A percentile compares a stretch with the other conserved stretches of the same genome.
Conservation (phyloP, 441 rosid genomes). For the Adansonia madagascariensis region DNA sequence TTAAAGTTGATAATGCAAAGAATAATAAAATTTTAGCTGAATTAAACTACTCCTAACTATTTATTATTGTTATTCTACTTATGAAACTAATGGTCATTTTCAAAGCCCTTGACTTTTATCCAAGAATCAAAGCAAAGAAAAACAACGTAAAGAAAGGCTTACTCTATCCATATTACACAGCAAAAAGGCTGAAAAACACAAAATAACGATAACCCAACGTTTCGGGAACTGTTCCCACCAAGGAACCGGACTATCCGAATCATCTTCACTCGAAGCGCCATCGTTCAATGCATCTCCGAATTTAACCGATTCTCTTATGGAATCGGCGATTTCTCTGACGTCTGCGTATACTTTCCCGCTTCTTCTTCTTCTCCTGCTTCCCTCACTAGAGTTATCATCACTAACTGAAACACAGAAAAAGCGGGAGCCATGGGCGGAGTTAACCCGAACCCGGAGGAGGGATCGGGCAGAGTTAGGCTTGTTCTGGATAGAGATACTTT, state of each 20-base stretch:
- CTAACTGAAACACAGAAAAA: slow-evolving; percentile 48
- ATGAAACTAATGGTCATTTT: not conserved
- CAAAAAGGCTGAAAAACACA: slow-evolving; percentile 88
- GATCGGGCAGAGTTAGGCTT: slow-evolving; percentile 29
- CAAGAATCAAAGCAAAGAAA: slow-evolving; percentile 9
- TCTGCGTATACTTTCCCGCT: slow-evolving; percentile 44
- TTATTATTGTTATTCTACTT: not conserved
- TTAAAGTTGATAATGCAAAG: slow-evolving; percentile 35
- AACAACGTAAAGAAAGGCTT: slow-evolving; percentile 28
- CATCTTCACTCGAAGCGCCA: slow-evolving; percentile 35
- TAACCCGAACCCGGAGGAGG: slow-evolving; percentile 35
- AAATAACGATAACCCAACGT: slow-evolving; percentile 81
- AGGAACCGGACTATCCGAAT: slow-evolving; percentile 36
- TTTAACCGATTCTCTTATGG: slow-evolving; percentile 38
- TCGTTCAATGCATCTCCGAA: slow-evolving; percentile 32
- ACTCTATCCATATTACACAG: slow-evolving; percentile 97
- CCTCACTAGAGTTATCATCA: slow-evolving; percentile 21
- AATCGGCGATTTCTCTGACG: slow-evolving; percentile 41
- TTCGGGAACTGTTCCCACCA: slow-evolving; percentile 93
- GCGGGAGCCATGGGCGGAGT: slow-evolving; percentile 30
- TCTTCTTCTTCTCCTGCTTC: slow-evolving; percentile 34
- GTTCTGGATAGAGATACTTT: slow-evolving; percentile 26
- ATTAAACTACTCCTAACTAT: not conserved
- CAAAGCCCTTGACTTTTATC: not conserved
- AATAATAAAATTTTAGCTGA: slow-evolving; percentile 3